Base-by-base conservation (phyloP, 2,329 filamentous ascomycete genomes). In the Aspergillus jensenii region DNA sequence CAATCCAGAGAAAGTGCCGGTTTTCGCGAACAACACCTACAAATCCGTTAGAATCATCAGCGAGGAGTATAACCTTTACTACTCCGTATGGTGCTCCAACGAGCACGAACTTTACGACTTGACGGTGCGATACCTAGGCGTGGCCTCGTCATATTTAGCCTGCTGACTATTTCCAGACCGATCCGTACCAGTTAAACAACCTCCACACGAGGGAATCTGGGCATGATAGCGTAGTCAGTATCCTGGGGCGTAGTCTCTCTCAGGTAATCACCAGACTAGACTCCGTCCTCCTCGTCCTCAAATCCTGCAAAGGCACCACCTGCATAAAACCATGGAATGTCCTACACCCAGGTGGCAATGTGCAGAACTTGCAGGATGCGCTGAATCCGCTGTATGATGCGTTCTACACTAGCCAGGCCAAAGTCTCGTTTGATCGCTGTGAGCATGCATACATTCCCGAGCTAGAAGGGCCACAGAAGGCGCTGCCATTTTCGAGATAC, bases 261-360 rank as follows among this genome's bases (percentile, higher is more conserved):
- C 31, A 54, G 35, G 43, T 54, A 9, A 60, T 69, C 23, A 51
- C 31, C 11, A 65, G 75, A 3, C 65, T 78, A 0, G 74, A 78
- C 56, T 65, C 75, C 2, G 61, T 77, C 1, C 62, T 77, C 0
- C 56, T 78, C n/a, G 71, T 77, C 0, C 62, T 77, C 4, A 78
- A 77, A 40, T 73, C 74, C 0, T 78, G 76, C 64, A 68, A 74
- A 50, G 72, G 68, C 7, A 37, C 41, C 4, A 68, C 67, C 4
- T 78, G 76, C 52, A 68, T 70, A 35, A 60, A 71, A 45, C 76
- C 75, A 2, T 78, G 75, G 76, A 56, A 67, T 21, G 63, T 69
- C 1, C 60, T 78, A 2, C 75, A 78, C 37, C 70, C 70, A 0
- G 60, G 62, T 2, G 68, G 70, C 2, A 52, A 62, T 0, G 73